Evolutionary conservation across 805 yeast species (phyloP), one percentile per base, ranked within the genome.

Genomic region (Wickerhamomyces bisporus): DNA sequence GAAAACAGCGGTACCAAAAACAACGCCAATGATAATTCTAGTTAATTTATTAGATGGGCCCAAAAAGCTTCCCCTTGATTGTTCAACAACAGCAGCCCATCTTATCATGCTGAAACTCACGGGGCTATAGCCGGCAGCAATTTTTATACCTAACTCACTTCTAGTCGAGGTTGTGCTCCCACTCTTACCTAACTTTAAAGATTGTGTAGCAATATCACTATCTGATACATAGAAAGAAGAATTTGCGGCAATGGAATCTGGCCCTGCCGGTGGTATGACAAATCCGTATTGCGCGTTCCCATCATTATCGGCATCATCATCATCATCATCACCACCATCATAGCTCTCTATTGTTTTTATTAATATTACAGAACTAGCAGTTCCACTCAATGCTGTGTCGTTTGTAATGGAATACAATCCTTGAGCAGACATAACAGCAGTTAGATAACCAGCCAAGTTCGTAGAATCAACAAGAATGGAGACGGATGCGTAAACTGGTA

Each of bases 81-180:
- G 94, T 46, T 81, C 81, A 5, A 88, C 76, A 0, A 79, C 60
- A 2, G 88, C 79, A n/a, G 77, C 73, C 97, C 96, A 88, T 11
- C 64, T 65, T 1, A 65, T 68, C 31, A 70, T 59, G 2, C 49
- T 39, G 32, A 73, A 61, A 20, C 67, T 58, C 12, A 73, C 71
- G 1, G 68, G 63, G 0, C 77, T 62, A 49, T 62, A 80, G 0
- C 87, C 87, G 2, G 74, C 65, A 1, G 89, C 77, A 5, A 81
- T 70, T 11, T 59, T 47, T 3, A 50, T 47, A 6, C 61, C 62
- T 23, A 55, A 43, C 5, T 71, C 63, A 19, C 67, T 60, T 6
- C 49, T 53, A 0, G 70, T 58, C 7, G 67, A 57, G 13, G 65
- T 57, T 7, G 55, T 47, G 8, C 69, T 64, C 3, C 83, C 84